Evolutionary conservation across 2,329 filamentous ascomycete species (phyloP), one percentile per base, ranked within the genome.

Genomic region (Samsoniella hepiali): DNA sequence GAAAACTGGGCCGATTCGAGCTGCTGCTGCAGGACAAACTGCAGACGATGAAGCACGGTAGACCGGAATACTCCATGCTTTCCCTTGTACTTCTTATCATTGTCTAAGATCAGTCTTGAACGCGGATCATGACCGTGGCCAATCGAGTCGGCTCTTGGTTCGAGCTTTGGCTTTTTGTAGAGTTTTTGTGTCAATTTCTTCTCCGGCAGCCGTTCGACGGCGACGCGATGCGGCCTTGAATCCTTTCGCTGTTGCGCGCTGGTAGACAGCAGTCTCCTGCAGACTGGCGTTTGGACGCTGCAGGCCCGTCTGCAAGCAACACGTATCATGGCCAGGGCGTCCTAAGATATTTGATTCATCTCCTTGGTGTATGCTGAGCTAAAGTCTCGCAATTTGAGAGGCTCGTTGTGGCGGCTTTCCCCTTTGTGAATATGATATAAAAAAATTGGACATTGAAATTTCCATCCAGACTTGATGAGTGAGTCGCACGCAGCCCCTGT

Each of bases 1-100:
- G 67, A 31, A 9, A 70, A 71, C 3, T 70, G 67, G 1, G 69
- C 57, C 4, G 62, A 63, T 1, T 69, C 64, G 2, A 71, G 69
- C 36, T 74, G 63, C 0, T 67, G 62, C 13, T 68, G 67, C 29
- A 82, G 63, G 13, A 81, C 68, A 1, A 60, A 10, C 2, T 76
- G 69, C 60, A 82, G 77, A 7, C 74, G 75, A 34, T 68, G 62
- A 60, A 77, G 67, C 5, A 77, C 74, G 1, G 74, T 72, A 36
- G 72, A 72, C 17, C 74, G 68, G 49, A 77, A 75, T 13, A 72
- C 62, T 8, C 67, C 71, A 71, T 77, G 73, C 7, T 68, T 65
- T 45, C 74, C 73, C 3, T 47, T 55, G 44, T 70, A 68, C 44
- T 68, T 68, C 51, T 70, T 69, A 17, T 51, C 62, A 59, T 63